Evolutionary conservation across 148 eudicot genomes (phyloP).

Genomic region (Gaultheria prostrata): DNA sequence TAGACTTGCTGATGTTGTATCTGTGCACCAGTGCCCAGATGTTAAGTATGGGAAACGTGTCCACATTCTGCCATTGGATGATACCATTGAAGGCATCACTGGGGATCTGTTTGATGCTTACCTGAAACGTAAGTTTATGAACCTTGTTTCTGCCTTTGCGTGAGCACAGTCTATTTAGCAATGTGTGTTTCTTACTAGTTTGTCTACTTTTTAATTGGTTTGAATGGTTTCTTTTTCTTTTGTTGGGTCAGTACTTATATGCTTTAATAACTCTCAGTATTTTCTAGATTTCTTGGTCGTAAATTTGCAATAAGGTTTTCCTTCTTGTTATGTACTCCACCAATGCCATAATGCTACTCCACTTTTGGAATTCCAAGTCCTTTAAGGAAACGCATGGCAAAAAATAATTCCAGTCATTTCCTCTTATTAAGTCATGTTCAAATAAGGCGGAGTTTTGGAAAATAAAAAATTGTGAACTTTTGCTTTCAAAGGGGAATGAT

Average conservation of each 20-base stretch:
- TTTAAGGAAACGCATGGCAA: neutral
- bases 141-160: neutral
- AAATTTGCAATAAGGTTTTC: neutral
- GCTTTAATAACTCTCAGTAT: neutral
- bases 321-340: neutral
- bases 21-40: conserved; percentile 30
- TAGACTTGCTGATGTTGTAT: conserved; percentile 24
- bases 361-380: neutral
- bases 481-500: neutral
- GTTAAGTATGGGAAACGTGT: conserved; percentile 34
- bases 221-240: neutral
- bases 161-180: neutral
- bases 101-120: conserved; percentile 40
- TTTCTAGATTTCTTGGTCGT: neutral
- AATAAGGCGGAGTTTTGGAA: neutral
- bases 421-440: neutral
- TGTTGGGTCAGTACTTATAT: neutral
- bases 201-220: neutral
- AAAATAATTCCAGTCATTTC: neutral
- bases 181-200: neutral
- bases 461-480: neutral
- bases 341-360: neutral
- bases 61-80: conserved; percentile 36
- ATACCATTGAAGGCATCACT: conserved; percentile 39
- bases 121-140: conserved; percentile 32